phyloP scores from a whole-genome alignment of 2,329 filamentous ascomycete genomes.

The Epicoccum sorghinum region DNA sequence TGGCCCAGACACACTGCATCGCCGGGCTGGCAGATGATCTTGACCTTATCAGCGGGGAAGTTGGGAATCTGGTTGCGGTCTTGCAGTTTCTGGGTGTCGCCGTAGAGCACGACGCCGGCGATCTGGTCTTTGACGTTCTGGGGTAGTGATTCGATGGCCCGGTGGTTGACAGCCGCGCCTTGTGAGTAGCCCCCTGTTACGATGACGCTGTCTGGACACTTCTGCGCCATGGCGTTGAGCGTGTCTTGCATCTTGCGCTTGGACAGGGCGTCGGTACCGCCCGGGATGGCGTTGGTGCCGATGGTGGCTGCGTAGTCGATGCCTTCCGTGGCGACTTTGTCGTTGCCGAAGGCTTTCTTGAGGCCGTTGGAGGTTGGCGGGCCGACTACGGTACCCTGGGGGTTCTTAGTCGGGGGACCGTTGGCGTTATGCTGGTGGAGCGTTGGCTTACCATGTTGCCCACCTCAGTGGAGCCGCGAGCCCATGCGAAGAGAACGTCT shows the following conservation, averaged over 20 bases:
- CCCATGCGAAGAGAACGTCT: conserved; percentile 56
- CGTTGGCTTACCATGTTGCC: conserved; percentile 53
- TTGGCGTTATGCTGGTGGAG: neutral
- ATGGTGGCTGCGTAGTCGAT: conserved; percentile 40
- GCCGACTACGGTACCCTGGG: conserved; percentile 45
- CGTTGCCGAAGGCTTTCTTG: conserved; percentile 33
- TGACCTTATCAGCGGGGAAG: conserved; percentile 52
- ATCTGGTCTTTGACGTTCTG: conserved; percentile 40
- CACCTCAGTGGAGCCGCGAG: conserved; percentile 56
- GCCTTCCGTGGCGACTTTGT: conserved; percentile 41
- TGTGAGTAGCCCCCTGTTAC: conserved; percentile 42
- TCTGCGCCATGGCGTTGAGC: conserved; percentile 31
- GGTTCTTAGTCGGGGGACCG: conserved; percentile 13
- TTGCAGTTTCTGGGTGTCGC: conserved; percentile 53
- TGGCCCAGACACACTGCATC: conserved; percentile 60
- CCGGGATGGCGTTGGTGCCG: conserved; percentile 37
- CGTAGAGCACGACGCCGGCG: conserved; percentile 53
- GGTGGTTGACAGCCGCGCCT: conserved; percentile 45
- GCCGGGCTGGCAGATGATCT: conserved; percentile 57
- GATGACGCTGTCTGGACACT: conserved; percentile 44
- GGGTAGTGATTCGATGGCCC: conserved; percentile 38
- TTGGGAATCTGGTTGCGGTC: conserved; percentile 49
- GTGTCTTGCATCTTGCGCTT: conserved; percentile 31
- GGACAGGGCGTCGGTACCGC: conserved; percentile 33
- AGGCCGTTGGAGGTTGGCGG: conserved; percentile 41